Percentiles rank a stretch among this genome's conserved stretches.
These are phyloP conservation scores for Mycena sp. DNA, from an alignment of 1,284 basidiomycete genomes.

Conservation along the genomic window DNA sequence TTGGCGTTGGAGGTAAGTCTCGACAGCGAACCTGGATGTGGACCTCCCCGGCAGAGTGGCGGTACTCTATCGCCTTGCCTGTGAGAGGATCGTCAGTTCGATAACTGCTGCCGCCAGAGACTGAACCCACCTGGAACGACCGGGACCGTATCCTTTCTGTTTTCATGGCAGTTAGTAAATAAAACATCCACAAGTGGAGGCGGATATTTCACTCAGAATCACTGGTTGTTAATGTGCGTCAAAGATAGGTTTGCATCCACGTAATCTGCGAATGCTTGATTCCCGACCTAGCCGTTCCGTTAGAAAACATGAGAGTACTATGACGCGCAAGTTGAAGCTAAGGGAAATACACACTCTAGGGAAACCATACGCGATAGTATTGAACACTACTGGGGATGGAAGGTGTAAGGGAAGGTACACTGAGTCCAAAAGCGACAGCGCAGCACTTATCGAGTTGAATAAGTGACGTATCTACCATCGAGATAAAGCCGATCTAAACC, in stretches of 20 bases:
- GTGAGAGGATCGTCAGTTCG: not conserved
- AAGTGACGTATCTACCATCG: conserved; percentile 1
- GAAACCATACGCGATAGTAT: conserved; percentile 47
- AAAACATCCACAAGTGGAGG: not conserved
- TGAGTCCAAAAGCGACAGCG: conserved; percentile 55
- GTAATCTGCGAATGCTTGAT: conserved; percentile 24
- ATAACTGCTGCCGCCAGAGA: not conserved
- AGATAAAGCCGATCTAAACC: not conserved
- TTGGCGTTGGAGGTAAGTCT: not conserved
- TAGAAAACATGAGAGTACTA: not conserved
- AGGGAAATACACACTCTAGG: conserved; percentile 55
- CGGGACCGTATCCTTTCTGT: conserved; percentile 22
- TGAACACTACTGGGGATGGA: conserved; percentile 11
- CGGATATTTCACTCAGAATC: not conserved
- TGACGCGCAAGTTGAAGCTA: not conserved
- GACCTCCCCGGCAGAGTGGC: conserved; percentile 50
- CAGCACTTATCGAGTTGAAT: conserved; percentile 46
- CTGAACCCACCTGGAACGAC: conserved; percentile 11
- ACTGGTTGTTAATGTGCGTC: conserved; percentile 27
- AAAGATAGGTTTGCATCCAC: conserved; percentile 7
- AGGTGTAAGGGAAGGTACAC: conserved; percentile 30
- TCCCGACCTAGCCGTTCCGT: conserved; percentile 18
- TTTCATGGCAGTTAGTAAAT: not conserved
- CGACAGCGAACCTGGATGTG: conserved; percentile 19
- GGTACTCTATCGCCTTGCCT: not conserved